These are phyloP conservation scores for Fusarium secorum DNA, from an alignment of 2,329 filamentous ascomycete species.

Conservation along the genomic window DNA sequence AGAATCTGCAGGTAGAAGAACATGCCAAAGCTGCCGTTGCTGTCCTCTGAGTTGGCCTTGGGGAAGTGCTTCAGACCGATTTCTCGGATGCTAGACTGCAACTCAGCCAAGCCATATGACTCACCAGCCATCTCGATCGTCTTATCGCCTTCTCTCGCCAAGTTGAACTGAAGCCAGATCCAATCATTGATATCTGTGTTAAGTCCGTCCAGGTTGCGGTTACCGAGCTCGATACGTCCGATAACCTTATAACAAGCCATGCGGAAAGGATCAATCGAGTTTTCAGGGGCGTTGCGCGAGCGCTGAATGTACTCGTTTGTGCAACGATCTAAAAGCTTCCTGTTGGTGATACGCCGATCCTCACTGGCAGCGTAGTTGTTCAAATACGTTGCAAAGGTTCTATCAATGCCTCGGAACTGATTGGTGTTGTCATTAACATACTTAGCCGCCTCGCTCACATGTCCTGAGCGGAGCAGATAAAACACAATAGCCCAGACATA, in stretches of 20 bases:
- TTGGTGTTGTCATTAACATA: conserved; percentile 83
- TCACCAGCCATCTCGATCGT: conserved; percentile 71
- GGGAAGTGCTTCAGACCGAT: conserved; percentile 93
- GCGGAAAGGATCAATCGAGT: conserved; percentile 90
- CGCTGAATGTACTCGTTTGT: conserved; percentile 89
- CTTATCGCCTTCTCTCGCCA: conserved; percentile 71
- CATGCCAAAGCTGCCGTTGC: conserved; percentile 80
- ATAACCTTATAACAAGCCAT: conserved; percentile 99
- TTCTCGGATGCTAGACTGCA: conserved; percentile 83
- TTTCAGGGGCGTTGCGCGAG: conserved; percentile 81
- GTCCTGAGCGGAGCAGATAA: conserved; percentile 85
- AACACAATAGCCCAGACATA: conserved; percentile 95
- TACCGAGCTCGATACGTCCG: conserved; percentile 75
- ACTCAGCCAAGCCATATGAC: conserved; percentile 69
- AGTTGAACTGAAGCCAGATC: conserved; percentile 76
- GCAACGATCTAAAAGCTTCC: conserved; percentile 85
- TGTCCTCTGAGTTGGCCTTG: conserved; percentile 78
- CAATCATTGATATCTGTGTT: conserved; percentile 73
- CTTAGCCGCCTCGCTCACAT: conserved; percentile 81
- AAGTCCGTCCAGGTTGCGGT: conserved; percentile 69
- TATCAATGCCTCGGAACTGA: conserved; percentile 88
- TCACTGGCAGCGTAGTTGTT: conserved; percentile 80
- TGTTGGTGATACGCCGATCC: conserved; percentile 75
- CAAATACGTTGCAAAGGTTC: conserved; percentile 88
- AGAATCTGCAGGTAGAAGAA: conserved; percentile 94